Evolutionary conservation across 768 basidiomycete species (phyloP).

Genomic region (Amanita inopinata): DNA sequence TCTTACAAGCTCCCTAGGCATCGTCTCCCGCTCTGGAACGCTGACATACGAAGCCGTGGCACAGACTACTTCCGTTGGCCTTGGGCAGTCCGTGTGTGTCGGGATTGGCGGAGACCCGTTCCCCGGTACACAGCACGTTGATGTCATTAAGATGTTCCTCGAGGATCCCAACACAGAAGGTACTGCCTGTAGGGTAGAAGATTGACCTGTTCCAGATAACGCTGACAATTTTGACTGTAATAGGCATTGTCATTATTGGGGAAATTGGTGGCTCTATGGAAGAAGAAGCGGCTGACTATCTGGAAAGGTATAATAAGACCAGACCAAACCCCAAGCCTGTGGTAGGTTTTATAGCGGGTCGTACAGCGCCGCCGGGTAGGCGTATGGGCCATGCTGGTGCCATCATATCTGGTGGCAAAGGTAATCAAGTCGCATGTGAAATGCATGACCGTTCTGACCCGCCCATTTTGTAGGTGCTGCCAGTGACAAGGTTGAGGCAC

Average conservation of each 20-base stretch:
- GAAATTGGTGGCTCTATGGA: conserved; percentile 99
- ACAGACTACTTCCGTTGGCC: conserved; percentile 90
- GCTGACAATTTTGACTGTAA: conserved; percentile 5
- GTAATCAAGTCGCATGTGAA: too few species aligned
- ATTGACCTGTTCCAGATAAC: neutral
- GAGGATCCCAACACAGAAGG: conserved; percentile 92
- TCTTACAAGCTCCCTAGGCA: conserved; percentile 44
- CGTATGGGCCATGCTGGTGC: conserved; percentile 99
- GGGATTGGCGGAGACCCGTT: conserved; percentile 98
- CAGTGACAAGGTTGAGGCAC: conserved; percentile 83
- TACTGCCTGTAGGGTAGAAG: conserved; percentile 27
- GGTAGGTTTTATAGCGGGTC: conserved; percentile 95
- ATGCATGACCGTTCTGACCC: conserved; percentile 2
- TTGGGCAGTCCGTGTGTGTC: conserved; percentile 93
- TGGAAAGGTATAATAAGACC: conserved; percentile 88
- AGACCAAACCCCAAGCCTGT: conserved; percentile 85
- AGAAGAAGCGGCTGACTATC: conserved; percentile 96
- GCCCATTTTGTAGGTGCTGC: conserved; percentile 55
- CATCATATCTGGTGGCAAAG: conserved; percentile 97
- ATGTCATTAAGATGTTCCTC: conserved; percentile 93
- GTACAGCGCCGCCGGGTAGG: conserved; percentile 94
- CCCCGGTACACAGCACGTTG: conserved; percentile 92
- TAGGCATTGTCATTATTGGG: conserved; percentile 95
- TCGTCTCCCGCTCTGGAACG: conserved; percentile 92
- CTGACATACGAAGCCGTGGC: conserved; percentile 98